Evolutionary conservation across 768 basidiomycete genomes (phyloP), one percentile per base, ranked within the genome.

Genomic region (Leccinum disarticulatum): DNA sequence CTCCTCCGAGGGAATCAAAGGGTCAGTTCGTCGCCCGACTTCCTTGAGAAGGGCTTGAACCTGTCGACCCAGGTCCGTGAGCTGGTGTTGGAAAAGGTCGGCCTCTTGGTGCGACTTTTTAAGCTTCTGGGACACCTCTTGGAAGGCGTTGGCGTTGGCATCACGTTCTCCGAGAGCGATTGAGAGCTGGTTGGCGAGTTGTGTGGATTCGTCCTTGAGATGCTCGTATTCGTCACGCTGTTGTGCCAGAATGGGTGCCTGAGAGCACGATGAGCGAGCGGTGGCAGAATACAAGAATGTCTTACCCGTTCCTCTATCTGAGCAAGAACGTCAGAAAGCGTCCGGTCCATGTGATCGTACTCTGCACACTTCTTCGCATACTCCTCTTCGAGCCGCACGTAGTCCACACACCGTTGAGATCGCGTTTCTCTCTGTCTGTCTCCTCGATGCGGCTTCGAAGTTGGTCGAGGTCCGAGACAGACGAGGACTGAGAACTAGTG

Each of bases 231-330:
- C 95, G 4, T 80, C 79, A 19, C 92, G 88, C 75, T 98, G 96
- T 72, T 96, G 91, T 15, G 89, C 86, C 8, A 99, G 80, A 27
- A 94, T 80, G 9, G 96, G 96, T 14, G 94, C 94, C 95, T 97
- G 63, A 4, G 30, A 61, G 2, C 54, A 55, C 22, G 59, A 41
- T 58, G 33, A 64, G 36, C 38, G 25, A 54, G 19, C 15, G 2
- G 4, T 6, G 6, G 38, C 6, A 51, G 28, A 10, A 30, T 10
- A 62, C 6, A 30, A 22, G 28, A 25, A 50, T n/a, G 58, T 1
- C 63, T 52, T 68, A 93, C 92, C 73, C 90, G 79, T 77, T 96
- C 96, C 71, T 95, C 89, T 57, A 98, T 92, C 75, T 98, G 92
- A 61, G 87, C 86, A 4, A 96, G 80, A 22, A 98, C 87, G 46